Percentiles rank a stretch among this genome's conserved stretches.
phyloP scores from a whole-genome alignment of 2,329 filamentous ascomycete genomes.

The Pseudogymnoascus sp. region DNA sequence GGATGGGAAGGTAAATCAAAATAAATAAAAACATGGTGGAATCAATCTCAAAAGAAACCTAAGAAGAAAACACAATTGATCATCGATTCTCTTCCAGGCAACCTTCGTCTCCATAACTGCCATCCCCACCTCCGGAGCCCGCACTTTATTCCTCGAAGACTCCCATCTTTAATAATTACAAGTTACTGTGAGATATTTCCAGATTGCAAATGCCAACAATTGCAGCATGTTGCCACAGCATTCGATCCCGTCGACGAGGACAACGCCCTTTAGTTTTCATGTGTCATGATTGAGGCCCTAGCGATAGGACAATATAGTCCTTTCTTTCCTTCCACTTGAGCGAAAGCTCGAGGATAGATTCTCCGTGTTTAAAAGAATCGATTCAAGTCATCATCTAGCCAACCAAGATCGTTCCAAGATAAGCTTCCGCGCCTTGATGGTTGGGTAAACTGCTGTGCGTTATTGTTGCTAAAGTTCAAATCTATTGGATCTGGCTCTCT shows the following conservation, averaged over 20 bases:
- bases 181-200: background rate
- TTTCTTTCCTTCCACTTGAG: background rate
- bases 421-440: background rate
- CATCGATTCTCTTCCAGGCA: background rate
- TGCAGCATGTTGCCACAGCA: background rate
- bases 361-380: background rate
- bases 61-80: background rate
- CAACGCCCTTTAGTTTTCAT: background rate
- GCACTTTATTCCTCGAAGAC: background rate
- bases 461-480: conserved; percentile 19
- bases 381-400: background rate
- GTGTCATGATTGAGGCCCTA: background rate
- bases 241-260: background rate
- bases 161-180: background rate
- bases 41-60: background rate
- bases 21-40: background rate
- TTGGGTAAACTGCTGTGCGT: background rate
- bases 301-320: background rate
- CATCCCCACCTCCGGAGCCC: background rate
- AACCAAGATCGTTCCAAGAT: background rate
- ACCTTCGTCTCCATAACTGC: background rate
- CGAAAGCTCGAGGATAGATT: background rate
- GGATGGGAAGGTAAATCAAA: conserved; percentile 69
- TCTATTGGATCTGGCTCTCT: conserved; percentile 31
- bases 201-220: background rate